Percentiles rank a stretch among this genome's conserved stretches.
These are phyloP conservation scores for Chiua sp. DNA, from an alignment of 1,284 basidiomycete species.

Conservation along the genomic window DNA sequence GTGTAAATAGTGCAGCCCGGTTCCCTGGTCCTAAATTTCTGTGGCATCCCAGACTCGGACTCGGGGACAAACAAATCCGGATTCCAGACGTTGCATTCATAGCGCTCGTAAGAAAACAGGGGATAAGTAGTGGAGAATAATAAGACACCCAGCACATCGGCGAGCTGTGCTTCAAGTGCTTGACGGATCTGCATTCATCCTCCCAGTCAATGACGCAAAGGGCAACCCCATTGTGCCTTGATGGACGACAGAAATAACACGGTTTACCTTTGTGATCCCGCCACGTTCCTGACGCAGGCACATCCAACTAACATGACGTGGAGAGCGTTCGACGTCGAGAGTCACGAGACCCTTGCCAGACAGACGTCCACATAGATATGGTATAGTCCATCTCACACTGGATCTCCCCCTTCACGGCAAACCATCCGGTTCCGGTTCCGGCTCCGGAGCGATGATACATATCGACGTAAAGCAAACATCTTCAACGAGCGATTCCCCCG, in stretches of 20 bases:
- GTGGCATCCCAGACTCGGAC: too few species aligned
- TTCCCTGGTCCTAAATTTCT: too few species aligned
- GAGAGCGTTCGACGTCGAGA: too few species aligned
- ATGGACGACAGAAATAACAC: neutral
- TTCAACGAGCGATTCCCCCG: neutral
- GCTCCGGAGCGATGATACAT: slow-evolving; percentile 10
- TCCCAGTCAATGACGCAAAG: neutral
- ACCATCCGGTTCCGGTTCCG: neutral
- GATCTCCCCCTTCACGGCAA: neutral
- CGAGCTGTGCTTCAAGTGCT: too few species aligned
- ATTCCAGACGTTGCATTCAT: neutral
- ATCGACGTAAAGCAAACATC: slow-evolving; percentile 12
- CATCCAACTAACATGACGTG: too few species aligned
- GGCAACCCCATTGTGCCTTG: neutral
- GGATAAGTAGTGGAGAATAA: neutral
- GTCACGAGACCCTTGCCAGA: neutral
- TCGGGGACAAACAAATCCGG: too few species aligned
- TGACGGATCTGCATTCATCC: neutral
- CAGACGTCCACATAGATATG: neutral
- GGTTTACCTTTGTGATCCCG: neutral
- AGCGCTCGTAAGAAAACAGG: neutral
- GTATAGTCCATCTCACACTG: neutral
- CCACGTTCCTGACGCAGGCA: neutral
- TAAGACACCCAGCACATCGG: neutral
- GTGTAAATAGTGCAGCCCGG: too few species aligned